phyloP scores from a whole-genome alignment of 2,329 filamentous ascomycete genomes.

The Lasiodiplodia gonubiensis region DNA sequence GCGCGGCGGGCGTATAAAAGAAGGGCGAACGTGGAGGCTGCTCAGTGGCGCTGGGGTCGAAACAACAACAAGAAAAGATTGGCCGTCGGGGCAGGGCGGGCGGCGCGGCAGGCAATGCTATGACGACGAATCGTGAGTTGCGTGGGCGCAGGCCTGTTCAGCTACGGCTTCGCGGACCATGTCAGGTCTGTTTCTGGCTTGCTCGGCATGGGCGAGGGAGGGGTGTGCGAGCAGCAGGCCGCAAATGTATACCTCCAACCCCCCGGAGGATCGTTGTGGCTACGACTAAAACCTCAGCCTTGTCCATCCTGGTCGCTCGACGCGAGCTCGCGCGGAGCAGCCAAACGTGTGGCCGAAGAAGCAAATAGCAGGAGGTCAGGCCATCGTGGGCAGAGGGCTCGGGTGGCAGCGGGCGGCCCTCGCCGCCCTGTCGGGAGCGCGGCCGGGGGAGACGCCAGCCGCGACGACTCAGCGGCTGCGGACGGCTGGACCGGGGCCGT shows the following conservation, averaged over 20 bases:
- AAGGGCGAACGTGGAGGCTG: slow-evolving; percentile 9
- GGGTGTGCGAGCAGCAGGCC: slow-evolving; percentile 2
- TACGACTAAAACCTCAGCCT: slow-evolving; percentile 5
- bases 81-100: slow-evolving; percentile 7
- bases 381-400: slow-evolving; percentile 20
- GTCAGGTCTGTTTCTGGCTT: slow-evolving; percentile 17
- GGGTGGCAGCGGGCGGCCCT: slow-evolving; percentile 24
- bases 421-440: slow-evolving; percentile 18
- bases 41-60: slow-evolving; percentile 19
- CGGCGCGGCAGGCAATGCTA: not conserved
- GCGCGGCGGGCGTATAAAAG: slow-evolving; percentile 15
- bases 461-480: slow-evolving; percentile 7
- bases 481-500: not conserved
- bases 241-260: slow-evolving; percentile 3
- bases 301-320: slow-evolving; percentile 2
- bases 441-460: slow-evolving; percentile 11
- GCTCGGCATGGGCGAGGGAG: slow-evolving; percentile 11
- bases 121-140: not conserved
- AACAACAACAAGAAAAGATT: not conserved
- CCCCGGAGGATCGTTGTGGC: not conserved
- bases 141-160: slow-evolving; percentile 12
- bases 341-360: not conserved
- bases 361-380: slow-evolving; percentile 25
- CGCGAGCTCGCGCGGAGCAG: slow-evolving; percentile 16
- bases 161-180: slow-evolving; percentile 20